Evolutionary conservation across 768 basidiomycete species (phyloP), one percentile per base, ranked within the genome.

Genomic region (Holtermannia corniformis): DNA sequence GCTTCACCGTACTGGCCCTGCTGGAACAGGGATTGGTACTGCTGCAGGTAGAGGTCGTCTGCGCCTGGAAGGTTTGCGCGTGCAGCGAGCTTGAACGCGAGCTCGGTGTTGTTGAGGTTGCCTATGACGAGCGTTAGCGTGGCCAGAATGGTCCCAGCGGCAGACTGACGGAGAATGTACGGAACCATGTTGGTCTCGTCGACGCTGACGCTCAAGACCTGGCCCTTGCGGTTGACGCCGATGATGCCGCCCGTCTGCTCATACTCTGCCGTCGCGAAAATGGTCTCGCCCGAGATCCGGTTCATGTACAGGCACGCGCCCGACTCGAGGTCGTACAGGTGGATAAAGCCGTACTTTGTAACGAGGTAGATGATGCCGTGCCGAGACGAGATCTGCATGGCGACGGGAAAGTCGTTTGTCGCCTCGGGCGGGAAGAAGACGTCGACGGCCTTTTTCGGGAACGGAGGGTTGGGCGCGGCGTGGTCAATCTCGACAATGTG

Each of bases 301-400:
- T 99, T 99, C 95, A 99, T 99, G 78, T 97, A 99, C 55, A 99
- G 82, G 75, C 95, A 97, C 42, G 88, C 84, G 52, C 92, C 95
- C 7, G 90, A 81, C 74, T 99, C 95, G 59, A 97, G 82, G 74
- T 99, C 95, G 74, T 99, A 99, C 13, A 99, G 80, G 73, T 97
- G 95, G 68, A 99, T 97, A 76, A 99, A 99, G 41, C 95, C 95
- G 71, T 89, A 97, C 73, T 99, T 99, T 51, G 95, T 97, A 69
- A 96, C 88, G 52, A 99, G 80, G 76, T 92, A 99, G 66, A 95
- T 77, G 73, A 99, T 89, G 28, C 95, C 93, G 73, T 95, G 92
- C 72, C 88, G 87, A 73, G 85, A 83, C 40, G 95, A 97, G 28
- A 97, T 89, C 71, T 99, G 95, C 90, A 99, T 97, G 24, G 95